phyloP scores from a whole-genome alignment of 148 eudicot species.

The Rhododendron molle region DNA sequence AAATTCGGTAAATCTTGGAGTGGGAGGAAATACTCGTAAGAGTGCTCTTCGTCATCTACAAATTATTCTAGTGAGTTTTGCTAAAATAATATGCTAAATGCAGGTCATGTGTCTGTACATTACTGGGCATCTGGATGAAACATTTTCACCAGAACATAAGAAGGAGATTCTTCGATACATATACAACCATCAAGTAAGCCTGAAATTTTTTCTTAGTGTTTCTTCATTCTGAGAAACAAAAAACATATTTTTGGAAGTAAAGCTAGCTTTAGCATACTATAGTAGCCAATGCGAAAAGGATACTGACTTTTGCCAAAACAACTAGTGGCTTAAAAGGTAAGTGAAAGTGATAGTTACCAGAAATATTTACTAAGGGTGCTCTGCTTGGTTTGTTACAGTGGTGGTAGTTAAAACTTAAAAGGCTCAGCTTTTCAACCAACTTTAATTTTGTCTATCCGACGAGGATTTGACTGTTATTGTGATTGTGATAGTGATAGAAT shows the following conservation, averaged over 20 bases:
- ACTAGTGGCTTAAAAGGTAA: not conserved
- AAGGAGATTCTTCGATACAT: constrained; percentile 12
- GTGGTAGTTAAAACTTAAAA: not conserved
- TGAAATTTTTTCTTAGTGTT: not conserved
- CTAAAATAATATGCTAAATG: not conserved
- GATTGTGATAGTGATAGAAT: not conserved
- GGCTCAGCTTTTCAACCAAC: not conserved
- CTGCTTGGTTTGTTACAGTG: not conserved
- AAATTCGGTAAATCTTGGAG: not conserved
- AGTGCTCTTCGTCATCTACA: not conserved
- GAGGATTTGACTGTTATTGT: not conserved
- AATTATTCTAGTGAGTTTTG: not conserved
- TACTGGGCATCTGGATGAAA: constrained; percentile 3
- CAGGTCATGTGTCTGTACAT: constrained; percentile 9
- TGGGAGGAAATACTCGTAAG: not conserved
- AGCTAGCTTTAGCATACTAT: too few relatives aligned
- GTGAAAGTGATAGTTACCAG: not conserved
- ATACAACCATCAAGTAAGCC: constrained; percentile 14
- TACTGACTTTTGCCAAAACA: not conserved
- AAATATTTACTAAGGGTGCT: not conserved
- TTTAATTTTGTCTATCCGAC: not conserved
- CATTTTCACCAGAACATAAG: constrained; percentile 1
- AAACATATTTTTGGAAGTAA: not conserved
- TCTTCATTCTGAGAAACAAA: not conserved
- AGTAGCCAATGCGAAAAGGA: not conserved